phyloP scores from a whole-genome alignment of 495 filamentous ascomycete species.

The Penicillium angulare region DNA sequence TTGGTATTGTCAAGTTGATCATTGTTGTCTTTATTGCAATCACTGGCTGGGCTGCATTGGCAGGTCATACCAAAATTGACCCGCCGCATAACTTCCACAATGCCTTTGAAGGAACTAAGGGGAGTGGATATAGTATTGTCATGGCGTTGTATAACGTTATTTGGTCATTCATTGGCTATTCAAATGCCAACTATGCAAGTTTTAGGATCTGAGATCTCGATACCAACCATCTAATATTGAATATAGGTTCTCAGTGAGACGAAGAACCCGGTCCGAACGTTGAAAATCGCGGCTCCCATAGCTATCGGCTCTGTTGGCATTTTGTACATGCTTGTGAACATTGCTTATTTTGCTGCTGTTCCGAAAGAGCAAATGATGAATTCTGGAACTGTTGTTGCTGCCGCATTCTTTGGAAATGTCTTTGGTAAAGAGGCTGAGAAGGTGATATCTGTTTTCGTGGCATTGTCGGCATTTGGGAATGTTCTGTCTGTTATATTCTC shows the following conservation, averaged over 20 bases:
- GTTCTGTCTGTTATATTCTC: conserved; percentile 69
- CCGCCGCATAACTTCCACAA: conserved; percentile 63
- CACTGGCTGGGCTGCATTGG: conserved; percentile 62
- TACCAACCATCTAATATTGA: neutral
- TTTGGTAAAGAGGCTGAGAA: conserved; percentile 58
- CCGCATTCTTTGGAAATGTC: conserved; percentile 64
- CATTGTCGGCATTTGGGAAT: conserved; percentile 70
- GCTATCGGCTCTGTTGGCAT: conserved; percentile 60
- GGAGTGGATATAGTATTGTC: conserved; percentile 58
- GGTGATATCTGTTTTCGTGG: conserved; percentile 67
- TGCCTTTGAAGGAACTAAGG: conserved; percentile 59
- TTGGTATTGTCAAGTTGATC: conserved; percentile 66
- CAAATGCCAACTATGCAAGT: conserved; percentile 56
- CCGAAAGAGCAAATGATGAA: conserved; percentile 60
- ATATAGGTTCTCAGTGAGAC: conserved; percentile 59
- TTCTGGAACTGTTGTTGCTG: conserved; percentile 60
- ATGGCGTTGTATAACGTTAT: conserved; percentile 66
- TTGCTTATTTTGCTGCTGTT: conserved; percentile 71
- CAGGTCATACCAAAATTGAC: conserved; percentile 40
- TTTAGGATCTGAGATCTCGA: neutral
- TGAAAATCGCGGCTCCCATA: conserved; percentile 61
- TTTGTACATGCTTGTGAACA: conserved; percentile 67
- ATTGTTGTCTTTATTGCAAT: conserved; percentile 67
- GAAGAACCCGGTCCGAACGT: conserved; percentile 59
- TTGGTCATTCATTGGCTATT: conserved; percentile 66